Evolutionary conservation across 805 yeast species (phyloP).

Genomic region (Blastobotrys chiropterorum): DNA sequence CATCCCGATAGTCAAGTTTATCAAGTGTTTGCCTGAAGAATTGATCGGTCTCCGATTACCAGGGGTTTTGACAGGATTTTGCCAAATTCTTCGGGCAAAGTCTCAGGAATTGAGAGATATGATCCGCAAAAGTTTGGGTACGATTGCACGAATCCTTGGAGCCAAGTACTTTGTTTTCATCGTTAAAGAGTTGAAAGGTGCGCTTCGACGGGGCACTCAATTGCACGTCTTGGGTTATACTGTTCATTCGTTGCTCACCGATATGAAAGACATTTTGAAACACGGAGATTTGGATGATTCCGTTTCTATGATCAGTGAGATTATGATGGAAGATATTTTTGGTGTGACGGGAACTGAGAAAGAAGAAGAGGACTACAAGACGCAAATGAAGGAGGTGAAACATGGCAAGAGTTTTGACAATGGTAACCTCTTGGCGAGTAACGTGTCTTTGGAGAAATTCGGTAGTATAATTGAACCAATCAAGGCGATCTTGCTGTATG

Average conservation of each 20-base stretch:
- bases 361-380: slow-evolving; percentile 85
- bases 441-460: slow-evolving; percentile 54
- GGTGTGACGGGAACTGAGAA: slow-evolving; percentile 92
- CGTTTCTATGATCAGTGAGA: slow-evolving; percentile 52
- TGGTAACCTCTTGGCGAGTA: slow-evolving; percentile 67
- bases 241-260: slow-evolving; percentile 63
- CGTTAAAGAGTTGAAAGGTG: slow-evolving; percentile 67
- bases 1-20: slow-evolving; percentile 66
- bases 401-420: slow-evolving; percentile 83
- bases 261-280: slow-evolving; percentile 38
- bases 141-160: slow-evolving; percentile 61
- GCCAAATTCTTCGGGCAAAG: slow-evolving; percentile 80
- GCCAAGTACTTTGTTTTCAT: slow-evolving; percentile 67
- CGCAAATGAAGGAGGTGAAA: slow-evolving; percentile 85
- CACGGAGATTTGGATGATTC: slow-evolving; percentile 72
- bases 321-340: slow-evolving; percentile 87
- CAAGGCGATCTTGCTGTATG: slow-evolving; percentile 51
- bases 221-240: slow-evolving; percentile 88
- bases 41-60: slow-evolving; percentile 59
- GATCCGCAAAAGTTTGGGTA: slow-evolving; percentile 67
- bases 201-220: slow-evolving; percentile 85
- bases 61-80: slow-evolving; percentile 75
- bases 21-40: slow-evolving; percentile 55
- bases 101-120: slow-evolving; percentile 86
- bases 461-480: slow-evolving; percentile 60